These are phyloP conservation scores for Sporisorium reilianum DNA, from an alignment of 1,284 basidiomycete genomes.

Conservation along the genomic window DNA sequence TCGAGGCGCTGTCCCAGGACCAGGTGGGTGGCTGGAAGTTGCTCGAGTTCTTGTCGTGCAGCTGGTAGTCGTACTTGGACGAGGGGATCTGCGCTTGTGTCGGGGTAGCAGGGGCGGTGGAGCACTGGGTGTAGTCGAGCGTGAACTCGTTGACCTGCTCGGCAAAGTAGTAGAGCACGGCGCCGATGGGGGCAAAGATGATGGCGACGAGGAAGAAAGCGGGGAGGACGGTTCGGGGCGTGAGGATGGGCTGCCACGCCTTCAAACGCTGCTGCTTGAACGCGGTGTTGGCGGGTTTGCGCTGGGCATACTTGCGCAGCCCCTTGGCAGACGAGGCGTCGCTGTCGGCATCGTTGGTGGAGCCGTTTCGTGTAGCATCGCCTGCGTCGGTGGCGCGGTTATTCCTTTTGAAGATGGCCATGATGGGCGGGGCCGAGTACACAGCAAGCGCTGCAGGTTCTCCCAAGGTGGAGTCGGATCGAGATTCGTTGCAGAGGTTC, in stretches of 20 bases:
- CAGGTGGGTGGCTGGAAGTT: conserved; percentile 66
- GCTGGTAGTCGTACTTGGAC: conserved; percentile 78
- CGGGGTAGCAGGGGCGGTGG: conserved; percentile 63
- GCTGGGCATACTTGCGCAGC: conserved; percentile 61
- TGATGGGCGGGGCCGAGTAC: not conserved
- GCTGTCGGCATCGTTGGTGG: conserved; percentile 44
- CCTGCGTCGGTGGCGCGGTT: conserved; percentile 49
- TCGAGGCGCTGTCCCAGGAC: conserved; percentile 23
- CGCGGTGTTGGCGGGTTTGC: conserved; percentile 78
- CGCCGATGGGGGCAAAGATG: conserved; percentile 95
- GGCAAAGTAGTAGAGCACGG: conserved; percentile 75
- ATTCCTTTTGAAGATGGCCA: conserved; percentile 56
- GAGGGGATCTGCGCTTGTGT: conserved; percentile 74
- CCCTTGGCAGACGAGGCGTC: conserved; percentile 45
- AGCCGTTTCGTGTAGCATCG: conserved; percentile 26
- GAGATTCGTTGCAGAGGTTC: not conserved
- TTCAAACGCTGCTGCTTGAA: conserved; percentile 99
- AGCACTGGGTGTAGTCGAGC: conserved; percentile 92
- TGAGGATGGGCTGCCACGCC: conserved; percentile 99
- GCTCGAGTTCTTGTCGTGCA: conserved; percentile 58
- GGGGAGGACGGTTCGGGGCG: conserved; percentile 95
- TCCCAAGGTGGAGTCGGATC: not conserved
- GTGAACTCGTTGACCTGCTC: conserved; percentile 85
- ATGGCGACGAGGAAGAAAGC: conserved; percentile 94
- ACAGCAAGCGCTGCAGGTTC: not conserved